A percentile compares a stretch with the other conserved stretches of the same genome.
These are phyloP conservation scores for Salvia splendens DNA, from an alignment of 257 asterid species.

Conservation along the genomic window DNA sequence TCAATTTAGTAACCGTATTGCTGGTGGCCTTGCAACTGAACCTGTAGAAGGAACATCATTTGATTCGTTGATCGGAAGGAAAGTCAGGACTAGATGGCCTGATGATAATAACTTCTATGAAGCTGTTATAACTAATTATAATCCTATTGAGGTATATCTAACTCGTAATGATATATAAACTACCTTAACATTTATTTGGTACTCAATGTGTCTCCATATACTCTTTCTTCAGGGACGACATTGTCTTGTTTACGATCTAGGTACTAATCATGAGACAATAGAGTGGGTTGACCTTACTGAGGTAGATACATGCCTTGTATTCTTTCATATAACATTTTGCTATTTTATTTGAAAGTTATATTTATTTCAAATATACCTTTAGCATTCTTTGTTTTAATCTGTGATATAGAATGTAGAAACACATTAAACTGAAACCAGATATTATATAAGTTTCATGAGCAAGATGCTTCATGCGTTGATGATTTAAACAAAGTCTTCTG, in stretches of 20 bases:
- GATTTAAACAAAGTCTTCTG: too few species aligned
- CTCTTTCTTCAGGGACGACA: conserved; percentile 59
- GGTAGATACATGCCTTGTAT: conserved; percentile 41
- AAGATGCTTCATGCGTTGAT: too few species aligned
- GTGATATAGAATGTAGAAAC: too few species aligned
- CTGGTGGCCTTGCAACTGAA: conserved; percentile 44
- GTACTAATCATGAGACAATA: conserved; percentile 58
- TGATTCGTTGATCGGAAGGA: conserved; percentile 62
- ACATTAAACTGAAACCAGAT: too few species aligned
- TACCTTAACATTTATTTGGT: too few species aligned
- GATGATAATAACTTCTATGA: conserved; percentile 78
- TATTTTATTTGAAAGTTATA: background rate
- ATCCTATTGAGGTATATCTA: conserved; percentile 53
- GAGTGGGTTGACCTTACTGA: conserved; percentile 85
- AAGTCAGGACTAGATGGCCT: conserved; percentile 81
- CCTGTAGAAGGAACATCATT: conserved; percentile 45
- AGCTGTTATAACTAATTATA: conserved; percentile 64
- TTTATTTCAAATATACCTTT: too few species aligned
- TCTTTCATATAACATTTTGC: background rate
- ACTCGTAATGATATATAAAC: background rate
- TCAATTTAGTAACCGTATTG: conserved; percentile 56
- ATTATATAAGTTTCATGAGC: too few species aligned
- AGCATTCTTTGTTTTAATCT: too few species aligned
- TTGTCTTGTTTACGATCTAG: conserved; percentile 63
- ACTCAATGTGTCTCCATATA: background rate